Conservation (phyloP, 140 eudicot genomes). For the Ambrosia hybrid region DNA sequence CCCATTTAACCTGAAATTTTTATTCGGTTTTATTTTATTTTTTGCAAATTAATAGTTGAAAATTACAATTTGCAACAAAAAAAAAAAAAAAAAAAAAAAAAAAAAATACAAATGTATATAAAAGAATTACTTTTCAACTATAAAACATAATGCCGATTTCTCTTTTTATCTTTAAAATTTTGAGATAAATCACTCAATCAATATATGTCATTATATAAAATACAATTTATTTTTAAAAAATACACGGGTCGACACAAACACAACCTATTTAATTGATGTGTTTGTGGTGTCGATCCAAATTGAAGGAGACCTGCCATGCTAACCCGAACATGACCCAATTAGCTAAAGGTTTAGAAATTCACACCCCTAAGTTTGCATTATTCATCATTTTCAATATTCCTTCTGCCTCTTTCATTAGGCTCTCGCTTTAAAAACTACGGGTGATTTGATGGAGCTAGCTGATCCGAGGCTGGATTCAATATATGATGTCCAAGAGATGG, state of each 20-base stretch:
- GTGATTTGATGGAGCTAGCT: slow-evolving; percentile 50
- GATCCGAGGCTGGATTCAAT: slow-evolving; percentile 53
- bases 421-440: slow-evolving; percentile 36
- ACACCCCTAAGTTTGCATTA: neutral
- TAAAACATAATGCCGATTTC: neutral
- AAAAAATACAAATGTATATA: neutral
- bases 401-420: slow-evolving; percentile 34
- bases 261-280: neutral
- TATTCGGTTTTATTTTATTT: no score
- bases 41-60: no score
- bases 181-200: no score
- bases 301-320: no score
- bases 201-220: no score
- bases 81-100: no score
- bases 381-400: neutral
- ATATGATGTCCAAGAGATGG: slow-evolving; percentile 37
- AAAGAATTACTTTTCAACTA: neutral
- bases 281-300: neutral
- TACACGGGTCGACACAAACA: neutral
- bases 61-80: neutral
- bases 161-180: neutral
- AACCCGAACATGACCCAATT: no score
- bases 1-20: no score
- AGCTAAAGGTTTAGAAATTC: neutral
- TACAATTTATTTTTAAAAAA: no score